These are phyloP conservation scores for Sugiyamaella marilandica DNA, from an alignment of 805 yeast genomes.

Conservation along the genomic window DNA sequence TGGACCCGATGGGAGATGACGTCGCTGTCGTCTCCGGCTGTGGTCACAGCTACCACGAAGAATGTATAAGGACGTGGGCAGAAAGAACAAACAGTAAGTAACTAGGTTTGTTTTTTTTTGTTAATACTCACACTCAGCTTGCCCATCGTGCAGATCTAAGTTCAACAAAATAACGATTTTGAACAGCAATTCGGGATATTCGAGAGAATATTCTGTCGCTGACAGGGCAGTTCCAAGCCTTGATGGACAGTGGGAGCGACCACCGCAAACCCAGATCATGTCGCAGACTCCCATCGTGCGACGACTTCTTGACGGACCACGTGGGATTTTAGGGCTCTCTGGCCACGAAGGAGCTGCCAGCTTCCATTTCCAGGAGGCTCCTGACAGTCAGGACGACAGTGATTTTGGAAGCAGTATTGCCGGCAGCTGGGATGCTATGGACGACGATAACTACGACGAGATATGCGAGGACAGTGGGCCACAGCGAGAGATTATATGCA, in stretches of 20 bases:
- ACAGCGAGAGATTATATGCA: slow-evolving; percentile 29
- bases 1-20: slow-evolving; percentile 14
- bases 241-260: slow-evolving; percentile 5
- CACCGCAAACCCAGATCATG: neutral
- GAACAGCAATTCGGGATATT: slow-evolving; percentile 1
- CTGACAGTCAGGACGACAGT: too few relatives aligned
- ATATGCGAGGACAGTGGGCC: slow-evolving; percentile 18
- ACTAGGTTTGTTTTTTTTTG: neutral
- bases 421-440: neutral
- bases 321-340: too few relatives aligned
- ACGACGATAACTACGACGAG: slow-evolving; percentile 4
- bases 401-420: neutral
- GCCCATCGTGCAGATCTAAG: slow-evolving; percentile 56
- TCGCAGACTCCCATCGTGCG: too few relatives aligned
- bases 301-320: too few relatives aligned
- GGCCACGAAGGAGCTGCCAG: neutral
- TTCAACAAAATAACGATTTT: slow-evolving; percentile 27
- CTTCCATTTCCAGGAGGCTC: neutral
- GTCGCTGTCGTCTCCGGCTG: slow-evolving; percentile 38
- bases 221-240: slow-evolving; percentile 15
- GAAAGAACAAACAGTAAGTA: slow-evolving; percentile 42
- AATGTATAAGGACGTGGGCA: slow-evolving; percentile 57
- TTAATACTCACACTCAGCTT: slow-evolving; percentile 29
- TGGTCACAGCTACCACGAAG: slow-evolving; percentile 51
- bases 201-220: slow-evolving; percentile 8